Conservation (phyloP, 1,139 yeast species). For the Geotrichum bryndzae region DNA sequence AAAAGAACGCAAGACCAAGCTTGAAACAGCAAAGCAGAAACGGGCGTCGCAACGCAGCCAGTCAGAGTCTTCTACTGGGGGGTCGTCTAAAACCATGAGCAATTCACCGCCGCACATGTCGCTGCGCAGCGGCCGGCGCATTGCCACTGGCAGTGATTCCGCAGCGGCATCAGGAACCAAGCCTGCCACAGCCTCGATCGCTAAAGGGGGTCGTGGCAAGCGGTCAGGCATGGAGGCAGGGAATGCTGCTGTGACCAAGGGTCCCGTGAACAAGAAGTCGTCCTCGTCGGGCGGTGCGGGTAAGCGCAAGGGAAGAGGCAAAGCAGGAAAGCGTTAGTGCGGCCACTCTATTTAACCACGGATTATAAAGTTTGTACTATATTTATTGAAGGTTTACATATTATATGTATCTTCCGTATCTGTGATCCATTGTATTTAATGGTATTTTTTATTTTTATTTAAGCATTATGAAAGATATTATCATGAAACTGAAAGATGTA, state of each 20-base stretch:
- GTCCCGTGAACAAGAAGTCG: not conserved
- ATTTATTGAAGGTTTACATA: too few relatives aligned
- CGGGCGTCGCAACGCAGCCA: not conserved
- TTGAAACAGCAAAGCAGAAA: not conserved
- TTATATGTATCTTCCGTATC: too few relatives aligned
- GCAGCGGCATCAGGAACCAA: not conserved
- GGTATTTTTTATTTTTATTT: too few relatives aligned
- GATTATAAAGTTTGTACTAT: not conserved
- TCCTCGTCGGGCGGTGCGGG: not conserved
- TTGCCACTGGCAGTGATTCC: not conserved
- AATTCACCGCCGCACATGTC: not conserved
- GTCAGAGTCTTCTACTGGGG: not conserved
- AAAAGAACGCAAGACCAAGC: not conserved
- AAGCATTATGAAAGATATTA: too few relatives aligned
- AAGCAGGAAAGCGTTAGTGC: not conserved
- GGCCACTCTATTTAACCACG: not conserved
- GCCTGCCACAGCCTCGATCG: not conserved
- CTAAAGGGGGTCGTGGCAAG: not conserved
- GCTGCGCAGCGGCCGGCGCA: not conserved
- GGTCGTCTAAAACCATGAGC: not conserved
- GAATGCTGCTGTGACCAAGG: not conserved
- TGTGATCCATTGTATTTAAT: too few relatives aligned
- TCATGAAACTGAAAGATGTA: too few relatives aligned
- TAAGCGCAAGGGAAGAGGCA: not conserved
- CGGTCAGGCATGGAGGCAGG: not conserved